Conservation (phyloP, 2,329 filamentous ascomycete genomes). For the Tolypocladium tundrense region DNA sequence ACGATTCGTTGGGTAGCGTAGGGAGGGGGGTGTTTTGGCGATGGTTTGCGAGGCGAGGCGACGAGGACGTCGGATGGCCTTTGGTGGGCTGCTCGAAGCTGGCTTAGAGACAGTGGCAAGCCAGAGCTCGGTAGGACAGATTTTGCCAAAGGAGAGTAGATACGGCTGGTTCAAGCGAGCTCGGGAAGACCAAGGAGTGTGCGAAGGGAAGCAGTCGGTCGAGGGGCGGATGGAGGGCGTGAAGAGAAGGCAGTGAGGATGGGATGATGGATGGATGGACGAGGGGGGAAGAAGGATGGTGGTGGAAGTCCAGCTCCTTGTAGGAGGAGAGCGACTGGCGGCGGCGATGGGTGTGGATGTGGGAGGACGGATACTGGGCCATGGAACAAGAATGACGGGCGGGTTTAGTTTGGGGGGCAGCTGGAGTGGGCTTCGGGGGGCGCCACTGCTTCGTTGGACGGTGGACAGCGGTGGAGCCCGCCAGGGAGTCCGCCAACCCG, state of each 20-base stretch:
- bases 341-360: conserved; percentile 2
- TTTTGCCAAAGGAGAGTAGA: conserved; percentile 27
- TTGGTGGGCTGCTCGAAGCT: conserved; percentile 2
- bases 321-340: conserved; percentile 9
- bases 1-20: conserved; percentile 8
- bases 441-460: not conserved
- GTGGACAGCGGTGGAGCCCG: not conserved
- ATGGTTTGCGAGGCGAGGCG: not conserved
- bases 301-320: conserved; percentile 21
- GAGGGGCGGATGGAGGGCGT: conserved; percentile 24
- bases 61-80: not conserved
- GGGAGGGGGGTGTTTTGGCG: conserved; percentile 5
- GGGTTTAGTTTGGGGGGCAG: conserved; percentile 1
- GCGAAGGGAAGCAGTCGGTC: conserved; percentile 22
- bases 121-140: conserved; percentile 14
- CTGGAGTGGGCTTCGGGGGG: conserved; percentile 1
- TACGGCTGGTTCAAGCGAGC: conserved; percentile 15
- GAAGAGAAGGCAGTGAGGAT: conserved; percentile 28
- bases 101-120: conserved; percentile 11
- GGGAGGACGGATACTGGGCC: conserved; percentile 16
- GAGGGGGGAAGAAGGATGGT: conserved; percentile 3
- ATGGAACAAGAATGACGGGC: conserved; percentile 3
- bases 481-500: not conserved
- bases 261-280: conserved; percentile 31
- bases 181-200: conserved; percentile 28